These are phyloP conservation scores for Acanthamoeba rhysodes DNA, from an alignment of 208 protist species.

Conservation along the genomic window DNA sequence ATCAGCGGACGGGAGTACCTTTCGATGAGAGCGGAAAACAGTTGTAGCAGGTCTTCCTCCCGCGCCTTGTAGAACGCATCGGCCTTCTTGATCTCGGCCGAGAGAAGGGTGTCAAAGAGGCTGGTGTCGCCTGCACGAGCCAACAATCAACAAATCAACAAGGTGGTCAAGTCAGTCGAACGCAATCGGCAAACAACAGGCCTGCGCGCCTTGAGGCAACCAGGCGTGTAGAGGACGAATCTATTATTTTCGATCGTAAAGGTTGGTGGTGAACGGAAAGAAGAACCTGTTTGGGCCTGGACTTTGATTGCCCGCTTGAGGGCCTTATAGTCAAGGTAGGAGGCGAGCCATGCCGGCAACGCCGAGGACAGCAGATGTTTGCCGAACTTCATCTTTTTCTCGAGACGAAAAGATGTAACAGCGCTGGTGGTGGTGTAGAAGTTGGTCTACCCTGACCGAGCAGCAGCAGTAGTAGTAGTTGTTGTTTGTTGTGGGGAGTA, in stretches of 20 bases:
- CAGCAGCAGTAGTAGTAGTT: too few species aligned
- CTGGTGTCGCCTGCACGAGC: conserved; percentile 42
- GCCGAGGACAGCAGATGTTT: conserved; percentile 40
- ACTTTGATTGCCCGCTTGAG: conserved; percentile 50
- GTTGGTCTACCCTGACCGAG: too few species aligned
- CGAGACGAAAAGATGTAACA: conserved; percentile 4
- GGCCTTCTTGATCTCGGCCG: conserved; percentile 20
- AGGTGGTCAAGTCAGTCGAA: too few species aligned
- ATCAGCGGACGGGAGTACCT: background rate
- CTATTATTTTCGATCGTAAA: too few species aligned
- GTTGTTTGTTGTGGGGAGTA: too few species aligned
- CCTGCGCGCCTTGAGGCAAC: too few species aligned
- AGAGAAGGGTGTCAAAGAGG: conserved; percentile 37
- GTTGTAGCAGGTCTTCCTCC: background rate
- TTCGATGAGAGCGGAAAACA: background rate
- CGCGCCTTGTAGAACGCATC: conserved; percentile 19
- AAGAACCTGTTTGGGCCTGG: conserved; percentile 47
- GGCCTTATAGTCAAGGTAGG: conserved; percentile 56
- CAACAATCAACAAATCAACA: background rate
- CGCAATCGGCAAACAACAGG: too few species aligned
- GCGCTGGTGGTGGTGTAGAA: too few species aligned
- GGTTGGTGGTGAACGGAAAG: background rate
- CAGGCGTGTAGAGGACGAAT: too few species aligned
- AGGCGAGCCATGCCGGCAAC: conserved; percentile 10
- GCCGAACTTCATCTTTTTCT: conserved; percentile 37